A percentile compares a stretch with the other conserved stretches of the same genome.
Conservation (phyloP, 2,329 filamentous ascomycete genomes). For the Penicillium italicum region DNA sequence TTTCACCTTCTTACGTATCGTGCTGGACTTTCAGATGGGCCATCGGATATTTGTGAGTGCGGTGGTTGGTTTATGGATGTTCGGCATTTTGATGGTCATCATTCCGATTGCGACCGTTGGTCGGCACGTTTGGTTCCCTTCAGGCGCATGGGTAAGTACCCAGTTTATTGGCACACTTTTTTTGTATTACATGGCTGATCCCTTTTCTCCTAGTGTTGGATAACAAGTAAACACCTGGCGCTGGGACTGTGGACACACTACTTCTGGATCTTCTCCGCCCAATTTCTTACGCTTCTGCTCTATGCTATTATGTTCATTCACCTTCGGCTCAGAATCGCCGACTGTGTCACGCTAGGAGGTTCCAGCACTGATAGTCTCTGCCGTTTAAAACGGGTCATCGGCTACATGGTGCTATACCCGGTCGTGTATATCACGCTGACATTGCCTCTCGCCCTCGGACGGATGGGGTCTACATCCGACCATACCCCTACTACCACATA, state of each 20-base stretch:
- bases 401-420: background rate
- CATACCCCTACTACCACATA: background rate
- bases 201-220: background rate
- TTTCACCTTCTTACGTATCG: background rate
- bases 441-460: background rate
- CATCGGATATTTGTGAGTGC: background rate
- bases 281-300: background rate
- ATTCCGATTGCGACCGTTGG: background rate
- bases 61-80: background rate
- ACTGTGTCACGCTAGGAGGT: background rate
- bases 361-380: background rate
- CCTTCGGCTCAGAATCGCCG: background rate
- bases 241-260: background rate
- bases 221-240: background rate
- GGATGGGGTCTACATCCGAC: background rate
- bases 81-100: background rate
- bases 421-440: background rate
- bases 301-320: background rate
- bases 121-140: background rate
- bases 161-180: background rate
- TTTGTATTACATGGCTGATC: background rate
- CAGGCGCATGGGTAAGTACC: background rate
- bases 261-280: background rate
- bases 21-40: background rate
- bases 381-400: background rate